phyloP scores from a whole-genome alignment of 768 basidiomycete species.

The Pleurotus giganteus region DNA sequence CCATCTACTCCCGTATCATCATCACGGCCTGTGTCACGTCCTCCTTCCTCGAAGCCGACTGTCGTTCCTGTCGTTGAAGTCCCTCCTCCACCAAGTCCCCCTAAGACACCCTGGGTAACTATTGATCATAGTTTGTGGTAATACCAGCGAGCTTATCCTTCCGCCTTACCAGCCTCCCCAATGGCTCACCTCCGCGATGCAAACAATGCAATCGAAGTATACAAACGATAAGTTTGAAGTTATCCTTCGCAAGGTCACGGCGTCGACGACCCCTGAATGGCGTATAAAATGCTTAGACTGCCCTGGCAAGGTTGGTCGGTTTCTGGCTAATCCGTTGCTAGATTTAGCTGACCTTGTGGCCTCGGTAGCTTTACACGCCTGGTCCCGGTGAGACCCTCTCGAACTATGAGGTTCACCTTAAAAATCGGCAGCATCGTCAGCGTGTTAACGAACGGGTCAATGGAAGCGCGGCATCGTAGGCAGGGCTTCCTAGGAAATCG shows the following conservation, averaged over 20 bases:
- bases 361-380: conserved; percentile 76
- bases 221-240: conserved; percentile 83
- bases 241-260: conserved; percentile 57
- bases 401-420: conserved; percentile 93
- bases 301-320: conserved; percentile 76
- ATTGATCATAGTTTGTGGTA: conserved; percentile 5
- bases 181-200: conserved; percentile 73
- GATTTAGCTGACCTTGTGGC: conserved; percentile 11
- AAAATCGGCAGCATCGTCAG: conserved; percentile 77
- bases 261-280: conserved; percentile 74
- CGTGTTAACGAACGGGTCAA: conserved; percentile 63
- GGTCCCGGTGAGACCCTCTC: conserved; percentile 83
- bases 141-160: background rate
- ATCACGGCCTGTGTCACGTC: conserved; percentile 4
- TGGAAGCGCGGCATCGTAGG: conserved; percentile 16
- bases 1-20: conserved; percentile 10
- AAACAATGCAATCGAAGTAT: conserved; percentile 66
- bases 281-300: conserved; percentile 89
- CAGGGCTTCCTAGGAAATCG: conserved; percentile 14
- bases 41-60: background rate
- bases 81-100: conserved; percentile 27
- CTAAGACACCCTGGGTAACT: conserved; percentile 23
- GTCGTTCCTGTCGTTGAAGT: conserved; percentile 13
- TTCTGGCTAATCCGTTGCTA: background rate
- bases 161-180: conserved; percentile 41